Conservation (phyloP, 2,329 filamentous ascomycete species). For the Aureobasidium subglaciale region DNA sequence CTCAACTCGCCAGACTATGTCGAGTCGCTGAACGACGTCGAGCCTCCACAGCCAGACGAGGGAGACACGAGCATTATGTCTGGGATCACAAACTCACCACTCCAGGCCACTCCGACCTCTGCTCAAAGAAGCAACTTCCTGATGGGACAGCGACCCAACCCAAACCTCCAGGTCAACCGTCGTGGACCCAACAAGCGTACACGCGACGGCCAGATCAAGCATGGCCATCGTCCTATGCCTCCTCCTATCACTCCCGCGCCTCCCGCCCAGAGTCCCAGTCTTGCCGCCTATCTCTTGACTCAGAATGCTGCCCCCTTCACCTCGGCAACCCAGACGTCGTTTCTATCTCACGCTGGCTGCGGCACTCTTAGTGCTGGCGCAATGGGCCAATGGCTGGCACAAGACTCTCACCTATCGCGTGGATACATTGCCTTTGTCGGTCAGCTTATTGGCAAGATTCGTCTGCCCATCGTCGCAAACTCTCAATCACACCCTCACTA, state of each 20-base stretch:
- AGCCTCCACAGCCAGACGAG: not conserved
- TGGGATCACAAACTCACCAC: not conserved
- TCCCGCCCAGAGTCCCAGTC: constrained; percentile 33
- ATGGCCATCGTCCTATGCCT: constrained; percentile 15
- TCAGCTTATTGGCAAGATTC: constrained; percentile 54
- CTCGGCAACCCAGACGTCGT: constrained; percentile 57
- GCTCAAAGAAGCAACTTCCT: constrained; percentile 17
- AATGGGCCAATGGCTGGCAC: constrained; percentile 61
- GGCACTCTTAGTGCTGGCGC: constrained; percentile 51
- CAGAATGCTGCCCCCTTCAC: constrained; percentile 42
- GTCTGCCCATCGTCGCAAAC: constrained; percentile 42
- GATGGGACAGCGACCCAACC: constrained; percentile 40
- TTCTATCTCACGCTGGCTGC: constrained; percentile 57
- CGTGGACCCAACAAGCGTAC: constrained; percentile 34
- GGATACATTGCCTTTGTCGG: constrained; percentile 63
- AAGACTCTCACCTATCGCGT: constrained; percentile 65
- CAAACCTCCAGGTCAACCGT: constrained; percentile 40
- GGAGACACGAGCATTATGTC: not conserved
- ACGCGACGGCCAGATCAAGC: constrained; percentile 28
- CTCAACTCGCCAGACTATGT: constrained; percentile 34
- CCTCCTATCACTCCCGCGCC: constrained; percentile 18
- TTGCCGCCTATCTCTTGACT: constrained; percentile 53
- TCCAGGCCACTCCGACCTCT: constrained; percentile 17
- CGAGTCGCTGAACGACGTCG: constrained; percentile 3
- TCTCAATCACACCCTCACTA: constrained; percentile 45